These are phyloP conservation scores for Termitomyces titanicus DNA, from an alignment of 768 basidiomycete genomes.

Conservation along the genomic window DNA sequence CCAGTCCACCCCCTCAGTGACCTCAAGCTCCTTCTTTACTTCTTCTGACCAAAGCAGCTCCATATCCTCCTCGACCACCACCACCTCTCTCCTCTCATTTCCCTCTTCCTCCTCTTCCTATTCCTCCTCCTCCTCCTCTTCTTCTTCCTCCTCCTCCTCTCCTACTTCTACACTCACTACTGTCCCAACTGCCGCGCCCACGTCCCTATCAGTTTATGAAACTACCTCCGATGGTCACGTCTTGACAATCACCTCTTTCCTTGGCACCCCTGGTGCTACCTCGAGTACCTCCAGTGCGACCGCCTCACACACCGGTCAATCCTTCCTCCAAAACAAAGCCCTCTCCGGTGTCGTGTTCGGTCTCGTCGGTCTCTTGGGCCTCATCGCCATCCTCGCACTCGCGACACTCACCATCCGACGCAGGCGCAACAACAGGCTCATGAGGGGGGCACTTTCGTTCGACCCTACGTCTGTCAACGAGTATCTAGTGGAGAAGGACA, in stretches of 20 bases:
- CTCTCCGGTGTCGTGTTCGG: slow-evolving; percentile 57
- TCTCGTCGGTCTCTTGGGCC: slow-evolving; percentile 41
- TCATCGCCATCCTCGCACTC: slow-evolving; percentile 40
- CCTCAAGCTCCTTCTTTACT: background rate
- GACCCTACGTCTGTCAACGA: slow-evolving; percentile 33
- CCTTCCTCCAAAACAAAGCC: slow-evolving; percentile 65
- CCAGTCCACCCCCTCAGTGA: background rate
- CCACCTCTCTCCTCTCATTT: slow-evolving; percentile 1
- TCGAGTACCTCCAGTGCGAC: slow-evolving; percentile 13
- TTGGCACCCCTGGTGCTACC: slow-evolving; percentile 24
- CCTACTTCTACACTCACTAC: background rate
- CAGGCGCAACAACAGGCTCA: slow-evolving; percentile 36
- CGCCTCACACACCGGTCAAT: slow-evolving; percentile 19
- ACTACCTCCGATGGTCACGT: slow-evolving; percentile 26
- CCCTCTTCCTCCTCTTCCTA: background rate
- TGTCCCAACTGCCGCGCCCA: background rate
- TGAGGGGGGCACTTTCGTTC: slow-evolving; percentile 48
- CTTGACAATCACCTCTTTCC: slow-evolving; percentile 26
- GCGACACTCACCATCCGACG: slow-evolving; percentile 48
- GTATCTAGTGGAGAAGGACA: slow-evolving; percentile 19
- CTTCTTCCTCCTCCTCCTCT: background rate
- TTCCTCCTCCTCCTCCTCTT: slow-evolving; percentile 6
- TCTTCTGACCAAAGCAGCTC: background rate
- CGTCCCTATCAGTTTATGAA: slow-evolving; percentile 15
- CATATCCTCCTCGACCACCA: background rate